Conservation (phyloP, 495 filamentous ascomycete genomes). For the Trichocladium antarcticum region DNA sequence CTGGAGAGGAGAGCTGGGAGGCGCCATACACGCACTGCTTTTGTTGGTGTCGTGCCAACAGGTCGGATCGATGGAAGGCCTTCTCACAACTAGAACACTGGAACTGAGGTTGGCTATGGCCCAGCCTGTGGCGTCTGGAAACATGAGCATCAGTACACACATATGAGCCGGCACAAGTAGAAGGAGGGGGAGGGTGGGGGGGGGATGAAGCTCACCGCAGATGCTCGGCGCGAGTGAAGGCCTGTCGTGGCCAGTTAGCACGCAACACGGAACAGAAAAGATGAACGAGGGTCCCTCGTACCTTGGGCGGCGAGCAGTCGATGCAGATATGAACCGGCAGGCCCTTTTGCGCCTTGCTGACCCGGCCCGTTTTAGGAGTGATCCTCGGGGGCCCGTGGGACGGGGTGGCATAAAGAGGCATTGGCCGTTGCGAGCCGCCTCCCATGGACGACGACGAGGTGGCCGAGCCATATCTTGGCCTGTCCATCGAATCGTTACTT, state of each 20-base stretch:
- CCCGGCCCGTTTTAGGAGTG: slow-evolving; percentile 63
- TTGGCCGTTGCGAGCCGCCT: slow-evolving; percentile 28
- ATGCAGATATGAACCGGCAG: slow-evolving; percentile 68
- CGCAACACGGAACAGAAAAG: slow-evolving; percentile 11
- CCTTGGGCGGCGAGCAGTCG: slow-evolving; percentile 51
- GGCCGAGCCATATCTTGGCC: slow-evolving; percentile 27
- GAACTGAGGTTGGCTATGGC: slow-evolving; percentile 63
- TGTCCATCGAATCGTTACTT: slow-evolving; percentile 40
- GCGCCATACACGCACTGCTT: slow-evolving; percentile 55
- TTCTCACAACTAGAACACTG: slow-evolving; percentile 55
- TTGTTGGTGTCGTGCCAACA: slow-evolving; percentile 68
- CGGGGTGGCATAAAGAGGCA: slow-evolving; percentile 23
- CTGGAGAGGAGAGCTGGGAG: neutral
- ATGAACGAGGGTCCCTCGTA: slow-evolving; percentile 19
- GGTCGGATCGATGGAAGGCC: slow-evolving; percentile 60
- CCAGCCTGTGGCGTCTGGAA: slow-evolving; percentile 70
- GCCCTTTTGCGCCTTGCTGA: slow-evolving; percentile 76
- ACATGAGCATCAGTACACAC: slow-evolving; percentile 10
- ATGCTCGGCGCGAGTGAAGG: slow-evolving; percentile 81
- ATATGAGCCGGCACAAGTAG: neutral
- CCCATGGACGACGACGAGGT: slow-evolving; percentile 26
- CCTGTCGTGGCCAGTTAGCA: slow-evolving; percentile 34
- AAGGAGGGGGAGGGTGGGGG: neutral
- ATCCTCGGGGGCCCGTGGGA: slow-evolving; percentile 39
- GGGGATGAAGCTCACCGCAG: slow-evolving; percentile 43